Evolutionary conservation across 352 stramenopile species (phyloP).

Genomic region (Pythium dissimile): DNA sequence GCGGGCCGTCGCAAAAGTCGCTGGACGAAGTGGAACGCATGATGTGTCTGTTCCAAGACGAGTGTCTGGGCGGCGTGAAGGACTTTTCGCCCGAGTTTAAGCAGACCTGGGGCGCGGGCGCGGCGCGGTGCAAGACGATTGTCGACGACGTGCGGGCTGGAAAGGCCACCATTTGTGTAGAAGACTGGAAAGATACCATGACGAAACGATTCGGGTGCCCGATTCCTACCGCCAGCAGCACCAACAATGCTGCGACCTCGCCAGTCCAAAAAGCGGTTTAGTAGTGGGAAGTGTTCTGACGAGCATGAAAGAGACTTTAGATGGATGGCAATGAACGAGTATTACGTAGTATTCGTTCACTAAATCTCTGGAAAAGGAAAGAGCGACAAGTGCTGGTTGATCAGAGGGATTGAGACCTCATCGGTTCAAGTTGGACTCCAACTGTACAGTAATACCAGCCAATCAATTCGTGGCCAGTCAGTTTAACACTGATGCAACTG

Average conservation of each 20-base stretch:
- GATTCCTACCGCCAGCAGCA: background rate
- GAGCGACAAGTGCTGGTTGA: no score
- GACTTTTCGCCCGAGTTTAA: conserved; percentile 28
- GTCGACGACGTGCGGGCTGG: conserved; percentile 17
- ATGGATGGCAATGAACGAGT: no score
- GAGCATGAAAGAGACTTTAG: no score
- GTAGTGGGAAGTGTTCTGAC: background rate
- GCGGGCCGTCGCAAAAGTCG: conserved; percentile 4
- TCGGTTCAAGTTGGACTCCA: no score
- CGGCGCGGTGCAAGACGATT: conserved; percentile 24
- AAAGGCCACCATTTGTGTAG: conserved; percentile 12
- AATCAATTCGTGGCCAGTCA: no score
- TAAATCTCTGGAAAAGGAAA: no score
- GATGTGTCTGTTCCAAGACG: conserved; percentile 25
- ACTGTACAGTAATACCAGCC: no score
- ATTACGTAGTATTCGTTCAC: no score
- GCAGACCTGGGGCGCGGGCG: conserved; percentile 14
- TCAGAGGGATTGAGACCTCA: no score
- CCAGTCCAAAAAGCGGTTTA: conserved; percentile 4
- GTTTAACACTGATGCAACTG: no score
- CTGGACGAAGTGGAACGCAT: conserved; percentile 17
- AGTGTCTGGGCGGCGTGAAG: conserved; percentile 24
- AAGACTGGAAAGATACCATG: conserved; percentile 21
- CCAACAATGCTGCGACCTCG: background rate
- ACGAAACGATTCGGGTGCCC: conserved; percentile 21